Percentiles rank a stretch among this genome's conserved stretches.
Evolutionary conservation across 495 filamentous ascomycete genomes (phyloP).

Genomic region (Penicillium waksmanii): DNA sequence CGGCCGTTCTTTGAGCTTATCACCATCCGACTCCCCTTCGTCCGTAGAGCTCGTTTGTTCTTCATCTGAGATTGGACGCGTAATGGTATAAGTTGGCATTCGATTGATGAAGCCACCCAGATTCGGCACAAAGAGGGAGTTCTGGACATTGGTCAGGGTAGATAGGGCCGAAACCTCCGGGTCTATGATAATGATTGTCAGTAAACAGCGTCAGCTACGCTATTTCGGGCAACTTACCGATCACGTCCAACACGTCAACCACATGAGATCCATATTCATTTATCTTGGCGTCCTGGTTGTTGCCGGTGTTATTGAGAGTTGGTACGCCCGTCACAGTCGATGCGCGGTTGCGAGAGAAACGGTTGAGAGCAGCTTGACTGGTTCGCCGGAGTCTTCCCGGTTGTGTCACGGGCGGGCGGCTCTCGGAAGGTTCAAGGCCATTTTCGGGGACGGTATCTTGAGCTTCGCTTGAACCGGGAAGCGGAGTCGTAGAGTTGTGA

Average conservation of each 20-base stretch:
- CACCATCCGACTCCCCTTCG: conserved; percentile 30
- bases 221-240: conserved; percentile 54
- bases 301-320: conserved; percentile 4
- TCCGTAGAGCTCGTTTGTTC: conserved; percentile 39
- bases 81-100: conserved; percentile 73
- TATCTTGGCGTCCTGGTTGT: conserved; percentile 12
- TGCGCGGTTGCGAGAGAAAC: conserved; percentile 41
- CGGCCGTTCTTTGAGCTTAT: conserved; percentile 30
- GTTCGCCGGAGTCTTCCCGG: conserved; percentile 34
- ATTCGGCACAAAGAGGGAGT: conserved; percentile 76
- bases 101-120: conserved; percentile 68
- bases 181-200: conserved; percentile 46
- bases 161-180: conserved; percentile 75
- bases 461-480: conserved; percentile 5
- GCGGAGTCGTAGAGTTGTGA: conserved; percentile 21
- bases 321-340: conserved; percentile 38
- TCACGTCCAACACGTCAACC: conserved; percentile 71
- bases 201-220: not conserved
- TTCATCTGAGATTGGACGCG: conserved; percentile 44
- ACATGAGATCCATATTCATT: conserved; percentile 60
- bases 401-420: conserved; percentile 14
- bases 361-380: conserved; percentile 38
- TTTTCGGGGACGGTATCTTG: conserved; percentile 4
- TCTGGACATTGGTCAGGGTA: conserved; percentile 78
- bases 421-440: conserved; percentile 8